Conservation (phyloP, 2,329 filamentous ascomycete genomes). For the Byssochlamys sp. region DNA sequence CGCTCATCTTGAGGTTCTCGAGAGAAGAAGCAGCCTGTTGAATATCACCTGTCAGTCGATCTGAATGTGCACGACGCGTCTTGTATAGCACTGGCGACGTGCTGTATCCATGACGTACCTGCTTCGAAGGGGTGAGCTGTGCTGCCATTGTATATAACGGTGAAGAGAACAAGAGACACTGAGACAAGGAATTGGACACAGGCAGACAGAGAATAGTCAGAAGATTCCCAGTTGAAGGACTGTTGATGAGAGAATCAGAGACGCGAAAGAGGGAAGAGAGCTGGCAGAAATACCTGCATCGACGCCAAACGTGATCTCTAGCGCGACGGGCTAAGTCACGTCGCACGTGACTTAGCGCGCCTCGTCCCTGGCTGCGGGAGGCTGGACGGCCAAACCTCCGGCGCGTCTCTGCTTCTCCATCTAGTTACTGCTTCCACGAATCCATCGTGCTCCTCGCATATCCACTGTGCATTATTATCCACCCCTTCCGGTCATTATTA, state of each 20-base stretch:
- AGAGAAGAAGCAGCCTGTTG: slow-evolving; percentile 73
- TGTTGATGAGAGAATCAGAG: slow-evolving; percentile 15
- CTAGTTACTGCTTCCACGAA: background rate
- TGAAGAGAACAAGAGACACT: slow-evolving; percentile 10
- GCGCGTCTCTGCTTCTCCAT: background rate
- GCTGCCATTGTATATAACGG: slow-evolving; percentile 56
- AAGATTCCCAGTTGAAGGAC: slow-evolving; percentile 1
- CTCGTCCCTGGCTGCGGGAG: slow-evolving; percentile 2
- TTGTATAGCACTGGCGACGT: slow-evolving; percentile 18
- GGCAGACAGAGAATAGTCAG: slow-evolving; percentile 8
- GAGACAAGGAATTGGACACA: slow-evolving; percentile 12
- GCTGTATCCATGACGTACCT: slow-evolving; percentile 46
- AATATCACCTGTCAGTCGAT: slow-evolving; percentile 26
- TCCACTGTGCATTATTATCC: background rate
- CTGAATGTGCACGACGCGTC: slow-evolving; percentile 24
- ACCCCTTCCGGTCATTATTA: background rate
- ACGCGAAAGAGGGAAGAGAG: slow-evolving; percentile 12
- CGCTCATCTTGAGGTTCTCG: slow-evolving; percentile 75
- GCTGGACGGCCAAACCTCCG: slow-evolving; percentile 3
- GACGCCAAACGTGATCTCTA: slow-evolving; percentile 24
- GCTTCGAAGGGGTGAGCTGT: slow-evolving; percentile 65
- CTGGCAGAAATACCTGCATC: slow-evolving; percentile 25
- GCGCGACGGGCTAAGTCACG: slow-evolving; percentile 32
- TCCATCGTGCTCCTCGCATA: background rate
- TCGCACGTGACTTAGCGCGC: slow-evolving; percentile 29